Conservation (phyloP, 2,329 filamentous ascomycete species). For the Scytalidium sp. region DNA sequence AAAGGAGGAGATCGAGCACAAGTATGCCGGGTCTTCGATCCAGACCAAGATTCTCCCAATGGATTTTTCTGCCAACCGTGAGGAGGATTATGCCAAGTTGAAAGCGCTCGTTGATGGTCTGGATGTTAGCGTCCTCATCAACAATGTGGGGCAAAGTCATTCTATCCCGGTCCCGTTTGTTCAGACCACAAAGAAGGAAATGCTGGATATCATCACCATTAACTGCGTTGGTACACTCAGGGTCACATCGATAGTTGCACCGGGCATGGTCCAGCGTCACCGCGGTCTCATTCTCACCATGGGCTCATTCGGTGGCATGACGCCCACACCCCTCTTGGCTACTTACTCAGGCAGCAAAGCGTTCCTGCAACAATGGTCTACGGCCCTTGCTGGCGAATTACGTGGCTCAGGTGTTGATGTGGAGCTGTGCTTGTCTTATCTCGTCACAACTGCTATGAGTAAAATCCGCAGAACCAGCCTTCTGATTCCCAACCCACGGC, state of each 20-base stretch:
- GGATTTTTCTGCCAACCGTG: constrained; percentile 82
- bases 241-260: constrained; percentile 80
- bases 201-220: constrained; percentile 88
- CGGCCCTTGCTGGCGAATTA: constrained; percentile 79
- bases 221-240: constrained; percentile 91
- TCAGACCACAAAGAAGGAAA: constrained; percentile 73
- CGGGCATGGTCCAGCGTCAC: constrained; percentile 80
- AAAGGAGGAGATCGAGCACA: constrained; percentile 69
- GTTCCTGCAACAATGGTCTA: constrained; percentile 96
- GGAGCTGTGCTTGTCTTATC: constrained; percentile 87
- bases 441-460: constrained; percentile 95
- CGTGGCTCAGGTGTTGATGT: constrained; percentile 78
- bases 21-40: constrained; percentile 58
- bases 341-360: constrained; percentile 98
- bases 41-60: constrained; percentile 80
- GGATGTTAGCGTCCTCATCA: constrained; percentile 85
- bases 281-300: constrained; percentile 91
- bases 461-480: constrained; percentile 81
- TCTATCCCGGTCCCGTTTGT: constrained; percentile 87
- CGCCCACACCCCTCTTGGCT: constrained; percentile 87
- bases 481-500: constrained; percentile 75
- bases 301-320: constrained; percentile 92
- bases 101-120: constrained; percentile 66
- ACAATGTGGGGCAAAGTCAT: constrained; percentile 96
- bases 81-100: constrained; percentile 76